A percentile compares a stretch with the other conserved stretches of the same genome.
phyloP scores from a whole-genome alignment of 441 rosid species.

The Erodium chrysanthum region DNA sequence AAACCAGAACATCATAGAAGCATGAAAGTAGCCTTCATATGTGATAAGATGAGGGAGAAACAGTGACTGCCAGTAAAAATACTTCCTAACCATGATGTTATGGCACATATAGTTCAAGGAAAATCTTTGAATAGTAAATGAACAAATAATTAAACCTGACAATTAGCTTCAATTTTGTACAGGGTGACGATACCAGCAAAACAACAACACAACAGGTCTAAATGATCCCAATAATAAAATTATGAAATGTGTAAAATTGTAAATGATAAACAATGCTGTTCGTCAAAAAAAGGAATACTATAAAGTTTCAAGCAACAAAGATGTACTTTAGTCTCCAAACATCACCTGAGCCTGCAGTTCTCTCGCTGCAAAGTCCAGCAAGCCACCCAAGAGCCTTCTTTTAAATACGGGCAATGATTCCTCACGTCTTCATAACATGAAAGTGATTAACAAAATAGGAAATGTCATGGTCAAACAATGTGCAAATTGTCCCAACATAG shows the following conservation, averaged over 20 bases:
- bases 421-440: constrained; percentile 67
- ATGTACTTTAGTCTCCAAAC: constrained; percentile 7
- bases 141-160: not conserved
- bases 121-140: constrained; percentile 3
- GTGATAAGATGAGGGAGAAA: not conserved
- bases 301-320: constrained; percentile 4
- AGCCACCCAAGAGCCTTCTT: constrained; percentile 90
- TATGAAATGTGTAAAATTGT: not conserved
- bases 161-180: not conserved
- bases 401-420: constrained; percentile 93
- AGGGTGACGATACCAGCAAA: not conserved
- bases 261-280: not conserved
- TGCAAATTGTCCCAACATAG: constrained; percentile 12
- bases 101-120: not conserved
- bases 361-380: constrained; percentile 95
- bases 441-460: constrained; percentile 16
- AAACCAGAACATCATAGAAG: not conserved
- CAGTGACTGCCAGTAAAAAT: not conserved
- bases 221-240: not conserved
- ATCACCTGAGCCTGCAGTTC: constrained; percentile 97
- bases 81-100: not conserved
- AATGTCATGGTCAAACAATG: constrained; percentile 7
- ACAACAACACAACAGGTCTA: not conserved
- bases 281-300: not conserved
- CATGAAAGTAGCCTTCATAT: not conserved